A percentile compares a stretch with the other conserved stretches of the same genome.
phyloP scores from a whole-genome alignment of 345 rosid genomes.

The Heritiera fomes region DNA sequence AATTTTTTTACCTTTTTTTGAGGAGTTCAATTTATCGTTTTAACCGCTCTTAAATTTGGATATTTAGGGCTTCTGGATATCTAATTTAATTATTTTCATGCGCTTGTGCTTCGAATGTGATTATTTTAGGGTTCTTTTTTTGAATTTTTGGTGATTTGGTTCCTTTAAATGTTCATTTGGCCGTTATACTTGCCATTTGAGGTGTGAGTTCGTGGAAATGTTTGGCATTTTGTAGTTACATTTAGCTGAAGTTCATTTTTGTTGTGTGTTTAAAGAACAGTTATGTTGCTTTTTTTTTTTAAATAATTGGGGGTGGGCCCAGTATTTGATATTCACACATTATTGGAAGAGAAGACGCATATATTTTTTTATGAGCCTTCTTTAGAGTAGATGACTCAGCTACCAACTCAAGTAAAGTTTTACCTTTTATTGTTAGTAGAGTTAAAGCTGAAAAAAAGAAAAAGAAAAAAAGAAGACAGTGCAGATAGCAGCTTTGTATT shows the following conservation, averaged over 20 bases:
- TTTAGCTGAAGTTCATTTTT: background rate
- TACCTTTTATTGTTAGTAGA: background rate
- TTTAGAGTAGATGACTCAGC: background rate
- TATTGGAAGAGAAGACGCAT: background rate
- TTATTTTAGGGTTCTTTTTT: background rate
- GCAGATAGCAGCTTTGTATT: background rate
- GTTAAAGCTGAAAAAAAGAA: background rate
- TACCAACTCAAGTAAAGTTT: background rate
- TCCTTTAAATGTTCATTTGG: constrained; percentile 3
- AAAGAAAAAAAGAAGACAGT: background rate
- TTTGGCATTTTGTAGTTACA: background rate
- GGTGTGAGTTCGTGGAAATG: background rate
- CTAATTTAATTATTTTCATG: background rate
- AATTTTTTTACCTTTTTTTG: background rate
- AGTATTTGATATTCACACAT: background rate
- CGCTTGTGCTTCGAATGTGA: background rate
- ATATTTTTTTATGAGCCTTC: background rate
- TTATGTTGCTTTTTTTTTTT: background rate
- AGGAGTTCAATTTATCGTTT: background rate
- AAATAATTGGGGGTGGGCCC: background rate
- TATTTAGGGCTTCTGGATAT: background rate
- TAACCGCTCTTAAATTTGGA: background rate
- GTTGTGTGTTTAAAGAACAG: background rate
- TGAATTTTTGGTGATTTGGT: background rate
- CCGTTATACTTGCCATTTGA: background rate